phyloP scores from a whole-genome alignment of 169 alveolate genomes.

The Cryptosporidium baileyi region DNA sequence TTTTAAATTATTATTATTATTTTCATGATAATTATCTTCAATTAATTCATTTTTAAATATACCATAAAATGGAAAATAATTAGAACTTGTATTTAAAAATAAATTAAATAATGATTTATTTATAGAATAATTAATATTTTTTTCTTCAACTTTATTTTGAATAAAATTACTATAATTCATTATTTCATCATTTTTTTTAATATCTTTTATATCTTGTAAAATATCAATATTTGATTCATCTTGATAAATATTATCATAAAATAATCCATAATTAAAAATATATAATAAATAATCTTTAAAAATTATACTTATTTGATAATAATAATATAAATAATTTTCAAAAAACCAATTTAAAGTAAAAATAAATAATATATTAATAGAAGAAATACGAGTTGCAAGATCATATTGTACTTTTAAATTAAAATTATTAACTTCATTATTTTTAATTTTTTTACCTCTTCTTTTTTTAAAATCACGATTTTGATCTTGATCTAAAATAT shows the following conservation, averaged over 20 bases:
- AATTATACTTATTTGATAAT: neutral
- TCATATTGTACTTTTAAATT: slow-evolving; percentile 21
- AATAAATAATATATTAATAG: neutral
- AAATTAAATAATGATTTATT: neutral
- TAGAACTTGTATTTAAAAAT: neutral
- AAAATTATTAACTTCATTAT: neutral
- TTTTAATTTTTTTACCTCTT: slow-evolving; percentile 2
- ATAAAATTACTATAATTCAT: neutral
- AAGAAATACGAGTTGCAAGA: slow-evolving; percentile 12
- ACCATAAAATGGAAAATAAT: no score
- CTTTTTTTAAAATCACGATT: neutral
- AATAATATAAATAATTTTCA: neutral
- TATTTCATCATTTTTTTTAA: neutral
- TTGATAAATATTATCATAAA: no score
- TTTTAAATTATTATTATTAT: neutral
- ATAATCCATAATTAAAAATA: no score
- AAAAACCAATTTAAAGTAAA: slow-evolving; percentile 51
- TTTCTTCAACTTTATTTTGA: neutral
- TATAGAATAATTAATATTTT: no score
- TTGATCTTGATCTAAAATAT: neutral
- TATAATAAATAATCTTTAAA: neutral
- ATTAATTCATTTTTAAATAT: no score
- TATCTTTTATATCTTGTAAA: neutral
- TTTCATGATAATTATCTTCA: no score
- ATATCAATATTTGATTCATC: neutral